Evolutionary conservation across 371 early-diverging fungal genomes (phyloP).

Genomic region (Haplosporangium sp.): DNA sequence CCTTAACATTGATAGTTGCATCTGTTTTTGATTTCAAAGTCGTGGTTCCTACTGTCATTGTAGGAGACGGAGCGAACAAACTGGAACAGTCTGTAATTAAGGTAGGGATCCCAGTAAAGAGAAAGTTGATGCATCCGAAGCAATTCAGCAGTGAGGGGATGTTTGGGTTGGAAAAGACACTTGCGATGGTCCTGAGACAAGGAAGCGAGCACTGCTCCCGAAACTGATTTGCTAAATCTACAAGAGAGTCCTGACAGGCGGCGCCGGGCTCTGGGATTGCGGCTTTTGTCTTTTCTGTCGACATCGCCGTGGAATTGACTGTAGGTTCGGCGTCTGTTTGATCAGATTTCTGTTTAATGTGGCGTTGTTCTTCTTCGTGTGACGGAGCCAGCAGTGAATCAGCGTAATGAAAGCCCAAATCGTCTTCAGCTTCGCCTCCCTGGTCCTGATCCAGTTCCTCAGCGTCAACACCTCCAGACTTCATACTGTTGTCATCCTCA

Average conservation of each 20-base stretch:
- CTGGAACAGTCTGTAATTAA: slow-evolving; percentile 24
- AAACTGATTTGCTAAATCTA: slow-evolving; percentile 38
- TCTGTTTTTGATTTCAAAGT: not conserved
- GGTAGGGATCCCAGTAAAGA: slow-evolving; percentile 20
- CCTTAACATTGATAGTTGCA: too few relatives aligned
- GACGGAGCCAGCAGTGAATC: not conserved
- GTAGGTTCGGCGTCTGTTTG: not conserved
- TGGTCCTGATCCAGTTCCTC: not conserved
- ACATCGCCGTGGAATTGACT: not conserved
- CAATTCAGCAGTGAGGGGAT: slow-evolving; percentile 14
- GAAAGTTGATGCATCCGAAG: slow-evolving; percentile 29
- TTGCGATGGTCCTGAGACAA: slow-evolving; percentile 27
- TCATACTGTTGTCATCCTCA: too few relatives aligned
- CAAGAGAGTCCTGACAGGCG: slow-evolving; percentile 42
- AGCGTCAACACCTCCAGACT: not conserved
- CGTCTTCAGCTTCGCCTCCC: not conserved
- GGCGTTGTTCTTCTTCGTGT: not conserved
- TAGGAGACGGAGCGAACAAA: slow-evolving; percentile 7
- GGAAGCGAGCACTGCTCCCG: slow-evolving; percentile 34
- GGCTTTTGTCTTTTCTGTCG: not conserved
- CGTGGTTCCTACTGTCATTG: not conserved
- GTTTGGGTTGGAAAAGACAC: slow-evolving; percentile 10
- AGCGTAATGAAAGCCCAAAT: not conserved
- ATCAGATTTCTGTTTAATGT: not conserved
- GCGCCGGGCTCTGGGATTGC: slow-evolving; percentile 17